Evolutionary conservation across 208 protist species (phyloP), one percentile per base, ranked within the genome.

Genomic region (Entamoeba histolytica): DNA sequence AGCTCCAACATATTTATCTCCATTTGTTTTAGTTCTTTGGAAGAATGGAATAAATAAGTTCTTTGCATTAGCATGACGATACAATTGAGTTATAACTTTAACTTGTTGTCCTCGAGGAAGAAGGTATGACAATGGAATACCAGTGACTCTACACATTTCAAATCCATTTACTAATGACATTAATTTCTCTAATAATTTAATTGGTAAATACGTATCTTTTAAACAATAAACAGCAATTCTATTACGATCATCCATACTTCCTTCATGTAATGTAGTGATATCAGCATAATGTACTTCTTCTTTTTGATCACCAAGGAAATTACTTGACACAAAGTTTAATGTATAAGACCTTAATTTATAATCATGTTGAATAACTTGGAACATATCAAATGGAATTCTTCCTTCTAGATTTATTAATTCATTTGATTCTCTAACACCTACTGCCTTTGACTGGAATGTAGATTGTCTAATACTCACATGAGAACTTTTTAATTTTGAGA

Each of bases 241-340:
- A 7, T 98, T 97, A 51, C 99, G 95, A n/a, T 98, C 98, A 92
- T 99, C 98, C 47, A 97, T 96, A 92, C 97, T 96, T 51, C 98
- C 98, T 49, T 98, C 96, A 94, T 98, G 97, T 39, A 99, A 93
- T 12, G 95, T 94, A 96, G 94, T 95, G 52, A 99, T 99, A 94
- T 99, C 99, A 47, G 97, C 98, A 96, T 99, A 98, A 93, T 99
- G 98, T 10, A 99, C 98, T 94, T 99, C 98, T 95, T 99, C 99
- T 95, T 99, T 99, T 94, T 99, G 98, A 95, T 99, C 98, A 0
- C 97, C 97, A 17, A 99, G 96, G 94, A 99, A 99, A 92, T 99
- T 95, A 93, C 98, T 96, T 0, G 98, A 99, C 47, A 99, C 99
- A 51, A 96, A 96, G 95, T 99, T 99, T 69, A 99, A 96, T 8